Evolutionary conservation across 1,139 yeast genomes (phyloP), one percentile per base, ranked within the genome.

Genomic region (Scheffersomyces parashehatae): DNA sequence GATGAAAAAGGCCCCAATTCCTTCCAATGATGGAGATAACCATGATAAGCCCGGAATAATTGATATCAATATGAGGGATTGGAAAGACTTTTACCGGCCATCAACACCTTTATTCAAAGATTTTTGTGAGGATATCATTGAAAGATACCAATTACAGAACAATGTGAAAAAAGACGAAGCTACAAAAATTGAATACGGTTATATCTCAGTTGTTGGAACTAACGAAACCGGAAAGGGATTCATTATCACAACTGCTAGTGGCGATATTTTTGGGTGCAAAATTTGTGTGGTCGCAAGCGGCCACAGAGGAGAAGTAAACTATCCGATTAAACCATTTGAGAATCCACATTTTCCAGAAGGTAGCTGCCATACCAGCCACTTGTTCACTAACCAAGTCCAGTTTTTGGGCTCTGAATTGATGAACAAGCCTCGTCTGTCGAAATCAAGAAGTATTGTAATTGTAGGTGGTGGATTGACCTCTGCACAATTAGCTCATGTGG

Each of bases 401-500:
- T 68, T 38, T 64, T 68, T 31, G 50, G 59, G 46, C 42, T 47
- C 30, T 42, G 58, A 39, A 33, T 56, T 36, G 33, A 40, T 48
- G 40, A 41, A 40, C 5, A 60, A 57, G 50, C 55, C 58, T 29
- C 50, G 42, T 28, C 41, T 20, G 13, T 46, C 43, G 6, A 45
- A 50, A 24, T 38, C 49, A 4, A 56, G 65, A 5, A 52, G 62
- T 5, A 49, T 73, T 11, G 69, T 70, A 1, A 67, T 75, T 20
- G 74, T 75, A 4, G 81, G 81, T 0, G 80, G 81, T 3, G 81
- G 80, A 0, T 58, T 74, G 35, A 74, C 80, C 0, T 70, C 79
- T 0, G 80, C 79, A 0, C 81, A 75, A 49, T 55, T 75, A n/a
- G 75, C 75, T 2, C 69, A 73, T 49, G 67, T 67, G 14, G 70